Base-by-base conservation (phyloP, 306 rosid genomes). In the Cucumis hystrix region DNA sequence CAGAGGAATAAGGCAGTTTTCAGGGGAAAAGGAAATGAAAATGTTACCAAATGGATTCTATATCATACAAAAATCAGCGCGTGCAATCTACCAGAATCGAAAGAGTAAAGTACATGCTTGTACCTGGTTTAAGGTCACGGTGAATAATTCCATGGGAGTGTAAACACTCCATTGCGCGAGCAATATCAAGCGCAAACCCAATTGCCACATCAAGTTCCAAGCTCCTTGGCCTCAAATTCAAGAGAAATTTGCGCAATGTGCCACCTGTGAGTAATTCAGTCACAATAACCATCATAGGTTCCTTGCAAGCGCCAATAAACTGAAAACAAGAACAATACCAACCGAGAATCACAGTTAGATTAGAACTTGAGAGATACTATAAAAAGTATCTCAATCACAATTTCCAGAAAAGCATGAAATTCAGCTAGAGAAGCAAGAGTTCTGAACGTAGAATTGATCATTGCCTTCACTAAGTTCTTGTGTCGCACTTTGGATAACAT, bases 251-350 rank as follows among this genome's bases (percentile, higher is more conserved):
- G 75, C 97, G 97, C 86, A 93, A 81, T 2, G 98, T 93, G 79
- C 96, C 97, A 10, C 97, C 98, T 66, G 83, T 80, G 59, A 93
- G 94, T 84, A 93, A 89, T 84, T 93, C 98, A 21, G 97, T 93
- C 61, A 93, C 98, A 83, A 93, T 91, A 55, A 93, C 98, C 98
- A 91, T 93, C 75, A 93, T 83, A 71, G 98, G 97, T 81, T 91
- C 94, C 77, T 93, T 93, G 85, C 98, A 93, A 82, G 98, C 98
- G 25, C 98, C 98, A 84, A 91, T 90, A 81, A 93, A 93, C 97
- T 93, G 87, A 78, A 59, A 83, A 52, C 7, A 52, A 52, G 57
- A 16, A 63, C 80, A 79, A 8, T 4, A 40, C 8, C 57, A 76
- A 20, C 6, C 20, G 15, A 30, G 23, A 23, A 73, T 8, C 49